Evolutionary conservation across 1,284 basidiomycete genomes (phyloP), one percentile per base, ranked within the genome.

Genomic region (Trichosporon inkin): DNA sequence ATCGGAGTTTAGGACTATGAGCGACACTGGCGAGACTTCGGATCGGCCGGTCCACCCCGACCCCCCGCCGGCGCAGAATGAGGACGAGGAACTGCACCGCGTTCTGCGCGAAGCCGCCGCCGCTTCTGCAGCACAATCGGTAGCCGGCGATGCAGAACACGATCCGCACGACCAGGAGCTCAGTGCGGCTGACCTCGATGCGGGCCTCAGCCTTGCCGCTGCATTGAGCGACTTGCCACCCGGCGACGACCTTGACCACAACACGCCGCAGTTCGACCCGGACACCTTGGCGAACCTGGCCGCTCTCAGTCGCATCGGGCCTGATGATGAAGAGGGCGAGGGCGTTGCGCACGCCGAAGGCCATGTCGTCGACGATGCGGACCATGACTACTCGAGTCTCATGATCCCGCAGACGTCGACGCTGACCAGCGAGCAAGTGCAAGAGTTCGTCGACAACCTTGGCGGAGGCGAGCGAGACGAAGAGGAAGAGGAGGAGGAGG

Each of bases 261-360:
- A 13, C 13, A 39, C 53, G 5, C 41, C 44, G 6, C 54, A 57
- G 36, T 70, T 76, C 24, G 75, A 77, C 56, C 73, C 72, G 1
- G 71, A 66, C 17, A 77, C 71, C 36, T 63, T 77, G 6, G 75
- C 73, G 10, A 74, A 75, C 59, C 67, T 77, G 35, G 75, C 73
- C 20, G 75, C 74, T 0, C 56, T 77, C 14, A 73, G 71, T 7
- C 57, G 69, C 5, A 71, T 76, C 17, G 19, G 22, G 6, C 32
- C 52, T 16, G 56, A 62, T 19, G 57, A 58, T 6, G 56, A 52
- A 16, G 53, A 60, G 17, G 40, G 38, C 36, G 41, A 69, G n/a
- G 64, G 67, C 16, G 19, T 22, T 13, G 24, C 35, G 17, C 52
- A 54, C 16, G 67, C 69, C 16, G 53, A 56, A n/a, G 41, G 40